Evolutionary conservation across 208 protist genomes (phyloP).

Genomic region (Acanthamoeba healyi): DNA sequence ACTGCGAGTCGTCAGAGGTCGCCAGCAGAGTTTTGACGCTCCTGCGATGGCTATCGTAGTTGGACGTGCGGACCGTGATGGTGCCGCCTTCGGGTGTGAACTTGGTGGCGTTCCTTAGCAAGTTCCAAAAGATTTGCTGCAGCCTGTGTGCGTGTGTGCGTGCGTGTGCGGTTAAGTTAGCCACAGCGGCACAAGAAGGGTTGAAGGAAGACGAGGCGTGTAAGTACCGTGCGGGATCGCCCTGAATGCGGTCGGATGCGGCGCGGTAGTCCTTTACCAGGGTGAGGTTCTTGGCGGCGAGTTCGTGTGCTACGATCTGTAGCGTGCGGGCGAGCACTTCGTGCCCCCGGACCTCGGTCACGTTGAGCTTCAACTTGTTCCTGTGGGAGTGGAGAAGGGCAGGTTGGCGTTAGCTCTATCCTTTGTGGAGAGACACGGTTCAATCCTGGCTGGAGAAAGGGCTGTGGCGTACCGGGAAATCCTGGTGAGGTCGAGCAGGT

Average conservation of each 20-base stretch:
- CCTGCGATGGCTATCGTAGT: neutral
- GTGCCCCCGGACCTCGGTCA: neutral
- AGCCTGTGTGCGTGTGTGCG: neutral
- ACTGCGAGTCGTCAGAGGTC: neutral
- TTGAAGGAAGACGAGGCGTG: neutral
- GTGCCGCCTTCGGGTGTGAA: slow-evolving; percentile 2
- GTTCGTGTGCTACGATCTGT: slow-evolving; percentile 5
- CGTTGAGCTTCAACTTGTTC: slow-evolving; percentile 26
- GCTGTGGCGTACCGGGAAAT: neutral
- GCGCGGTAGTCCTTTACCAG: neutral
- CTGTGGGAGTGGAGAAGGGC: neutral
- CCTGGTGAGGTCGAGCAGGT: slow-evolving; percentile 66
- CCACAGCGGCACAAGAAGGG: too few species aligned
- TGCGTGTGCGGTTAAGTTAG: neutral
- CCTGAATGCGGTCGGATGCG: neutral
- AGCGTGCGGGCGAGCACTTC: neutral
- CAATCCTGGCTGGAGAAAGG: neutral
- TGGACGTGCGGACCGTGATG: neutral
- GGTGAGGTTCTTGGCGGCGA: neutral
- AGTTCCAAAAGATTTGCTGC: slow-evolving; percentile 39
- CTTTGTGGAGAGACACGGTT: neutral
- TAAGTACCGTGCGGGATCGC: neutral
- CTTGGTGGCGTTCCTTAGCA: slow-evolving; percentile 10
- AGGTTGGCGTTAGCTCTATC: too few species aligned
- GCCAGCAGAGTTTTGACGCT: neutral